Percentiles rank a stretch among this genome's conserved stretches.
phyloP scores from a whole-genome alignment of 192 early-diverging fungal genomes.

The Entomortierella parvispora region DNA sequence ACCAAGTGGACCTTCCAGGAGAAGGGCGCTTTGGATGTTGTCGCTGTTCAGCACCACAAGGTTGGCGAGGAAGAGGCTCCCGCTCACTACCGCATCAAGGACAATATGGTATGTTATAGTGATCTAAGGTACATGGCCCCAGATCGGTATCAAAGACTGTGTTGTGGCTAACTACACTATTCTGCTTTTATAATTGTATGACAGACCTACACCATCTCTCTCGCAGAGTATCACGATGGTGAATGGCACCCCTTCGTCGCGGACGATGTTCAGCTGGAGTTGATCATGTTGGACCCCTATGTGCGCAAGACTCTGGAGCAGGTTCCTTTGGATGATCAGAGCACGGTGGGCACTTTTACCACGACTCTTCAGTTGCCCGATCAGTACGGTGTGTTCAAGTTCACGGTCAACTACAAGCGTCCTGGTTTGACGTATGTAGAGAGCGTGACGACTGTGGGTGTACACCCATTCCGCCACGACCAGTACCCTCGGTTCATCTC shows the following conservation, averaged over 20 bases:
- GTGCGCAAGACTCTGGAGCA: slow-evolving; percentile 79
- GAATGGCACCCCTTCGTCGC: slow-evolving; percentile 87
- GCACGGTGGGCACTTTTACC: slow-evolving; percentile 54
- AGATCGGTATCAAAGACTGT: no score
- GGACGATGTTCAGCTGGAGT: slow-evolving; percentile 88
- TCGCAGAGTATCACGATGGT: slow-evolving; percentile 82
- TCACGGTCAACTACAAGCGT: slow-evolving; percentile 93
- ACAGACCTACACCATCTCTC: slow-evolving; percentile 82
- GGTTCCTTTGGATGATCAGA: slow-evolving; percentile 30
- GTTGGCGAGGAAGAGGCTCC: slow-evolving; percentile 70
- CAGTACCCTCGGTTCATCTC: slow-evolving; percentile 94
- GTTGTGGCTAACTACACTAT: not conserved
- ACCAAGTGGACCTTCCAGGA: slow-evolving; percentile 94
- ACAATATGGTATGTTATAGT: slow-evolving; percentile 75
- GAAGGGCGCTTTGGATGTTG: slow-evolving; percentile 85
- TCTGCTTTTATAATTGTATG: not conserved
- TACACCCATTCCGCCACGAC: slow-evolving; percentile 94
- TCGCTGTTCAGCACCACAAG: slow-evolving; percentile 71
- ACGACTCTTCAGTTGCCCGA: slow-evolving; percentile 80
- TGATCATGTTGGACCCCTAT: slow-evolving; percentile 98
- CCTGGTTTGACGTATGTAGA: slow-evolving; percentile 82
- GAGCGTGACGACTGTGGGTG: slow-evolving; percentile 79
- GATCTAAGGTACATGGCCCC: not conserved
- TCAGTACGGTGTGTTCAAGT: slow-evolving; percentile 97
- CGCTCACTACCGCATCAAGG: slow-evolving; percentile 92